Conservation (phyloP, 1,284 basidiomycete species). For the Irpex sp. region DNA sequence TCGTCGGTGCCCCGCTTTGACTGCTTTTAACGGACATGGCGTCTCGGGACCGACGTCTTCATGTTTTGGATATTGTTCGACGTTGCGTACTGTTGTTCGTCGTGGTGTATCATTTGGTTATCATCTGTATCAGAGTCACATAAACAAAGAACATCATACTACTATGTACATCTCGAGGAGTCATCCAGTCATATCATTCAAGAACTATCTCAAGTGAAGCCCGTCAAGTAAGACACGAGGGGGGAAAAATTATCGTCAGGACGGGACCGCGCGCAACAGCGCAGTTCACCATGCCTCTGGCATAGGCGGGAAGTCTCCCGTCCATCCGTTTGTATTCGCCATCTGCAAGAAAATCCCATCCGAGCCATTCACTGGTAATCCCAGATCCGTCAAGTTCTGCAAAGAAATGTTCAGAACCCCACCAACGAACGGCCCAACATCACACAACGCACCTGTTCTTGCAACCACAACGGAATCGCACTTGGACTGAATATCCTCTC, state of each 20-base stretch:
- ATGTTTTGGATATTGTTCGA: too few relatives aligned
- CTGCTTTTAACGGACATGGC: neutral
- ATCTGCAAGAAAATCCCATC: constrained; percentile 86
- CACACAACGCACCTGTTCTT: constrained; percentile 59
- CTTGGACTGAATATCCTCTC: constrained; percentile 75
- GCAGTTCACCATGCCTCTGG: constrained; percentile 72
- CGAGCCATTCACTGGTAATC: constrained; percentile 83
- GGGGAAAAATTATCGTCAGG: neutral
- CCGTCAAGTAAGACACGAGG: neutral
- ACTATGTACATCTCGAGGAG: too few relatives aligned
- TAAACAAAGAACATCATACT: too few relatives aligned
- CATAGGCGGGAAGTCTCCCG: constrained; percentile 67
- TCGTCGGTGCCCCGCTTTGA: neutral
- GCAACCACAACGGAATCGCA: constrained; percentile 76
- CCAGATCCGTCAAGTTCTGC: constrained; percentile 82
- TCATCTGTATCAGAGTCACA: neutral
- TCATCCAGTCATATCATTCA: neutral
- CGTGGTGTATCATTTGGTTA: too few relatives aligned
- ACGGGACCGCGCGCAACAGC: neutral
- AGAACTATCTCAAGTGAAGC: neutral
- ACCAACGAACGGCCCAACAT: neutral
- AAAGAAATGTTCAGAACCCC: constrained; percentile 2
- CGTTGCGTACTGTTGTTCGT: too few relatives aligned
- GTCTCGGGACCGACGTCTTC: constrained; percentile 2
- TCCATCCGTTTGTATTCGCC: constrained; percentile 67